Evolutionary conservation across 2,329 filamentous ascomycete species (phyloP).

Genomic region (Onygenales sp.): DNA sequence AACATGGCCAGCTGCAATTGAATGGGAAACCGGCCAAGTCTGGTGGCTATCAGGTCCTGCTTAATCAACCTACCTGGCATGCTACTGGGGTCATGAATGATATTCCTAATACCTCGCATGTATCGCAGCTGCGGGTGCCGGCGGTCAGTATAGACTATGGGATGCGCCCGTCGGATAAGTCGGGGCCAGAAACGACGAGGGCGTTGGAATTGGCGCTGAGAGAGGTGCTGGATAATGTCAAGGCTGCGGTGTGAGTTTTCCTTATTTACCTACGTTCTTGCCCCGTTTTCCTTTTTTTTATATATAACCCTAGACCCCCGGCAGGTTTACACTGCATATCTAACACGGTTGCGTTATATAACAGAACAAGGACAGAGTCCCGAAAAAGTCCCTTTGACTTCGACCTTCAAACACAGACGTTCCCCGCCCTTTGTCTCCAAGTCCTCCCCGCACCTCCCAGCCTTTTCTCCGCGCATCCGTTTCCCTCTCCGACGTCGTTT

Average conservation of each 20-base stretch:
- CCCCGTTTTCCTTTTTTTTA: not conserved
- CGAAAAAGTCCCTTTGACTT: constrained; percentile 57
- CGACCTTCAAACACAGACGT: constrained; percentile 75
- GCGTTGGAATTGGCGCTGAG: constrained; percentile 77
- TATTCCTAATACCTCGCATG: constrained; percentile 38
- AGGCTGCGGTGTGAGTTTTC: constrained; percentile 66
- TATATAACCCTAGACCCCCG: not conserved
- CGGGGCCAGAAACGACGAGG: constrained; percentile 69
- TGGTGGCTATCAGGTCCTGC: constrained; percentile 36
- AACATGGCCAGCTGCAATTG: constrained; percentile 18
- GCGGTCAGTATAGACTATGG: constrained; percentile 17
- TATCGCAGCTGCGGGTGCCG: constrained; percentile 14
- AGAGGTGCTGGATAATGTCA: constrained; percentile 71
- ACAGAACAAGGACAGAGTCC: constrained; percentile 35
- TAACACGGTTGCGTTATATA: constrained; percentile 1
- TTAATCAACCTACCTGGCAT: constrained; percentile 63
- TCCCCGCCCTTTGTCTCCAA: constrained; percentile 73
- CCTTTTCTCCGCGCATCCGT: constrained; percentile 70
- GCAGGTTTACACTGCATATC: constrained; percentile 6
- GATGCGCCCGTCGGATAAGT: constrained; percentile 55
- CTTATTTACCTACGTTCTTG: not conserved
- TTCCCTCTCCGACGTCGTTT: constrained; percentile 70
- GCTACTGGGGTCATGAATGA: constrained; percentile 70
- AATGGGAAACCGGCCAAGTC: constrained; percentile 25
- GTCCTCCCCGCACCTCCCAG: constrained; percentile 73